A percentile compares a stretch with the other conserved stretches of the same genome.
These are phyloP conservation scores for Fomitopsis schrenkii DNA, from an alignment of 1,284 basidiomycete genomes.

Conservation along the genomic window DNA sequence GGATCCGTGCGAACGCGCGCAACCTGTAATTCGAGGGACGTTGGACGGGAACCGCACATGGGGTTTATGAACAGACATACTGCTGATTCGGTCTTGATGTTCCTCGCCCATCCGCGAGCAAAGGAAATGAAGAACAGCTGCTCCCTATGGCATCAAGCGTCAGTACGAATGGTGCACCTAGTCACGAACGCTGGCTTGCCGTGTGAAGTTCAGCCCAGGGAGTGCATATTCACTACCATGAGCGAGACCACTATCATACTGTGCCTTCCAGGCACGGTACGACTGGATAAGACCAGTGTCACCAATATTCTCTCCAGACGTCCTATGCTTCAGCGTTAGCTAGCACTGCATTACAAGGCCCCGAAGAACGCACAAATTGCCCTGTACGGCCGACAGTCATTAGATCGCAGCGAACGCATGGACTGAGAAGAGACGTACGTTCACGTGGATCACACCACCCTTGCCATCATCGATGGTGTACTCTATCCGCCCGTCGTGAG, in stretches of 20 bases:
- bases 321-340: slow-evolving; percentile 34
- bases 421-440: slow-evolving; percentile 53
- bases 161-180: background rate
- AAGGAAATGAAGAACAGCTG: slow-evolving; percentile 92
- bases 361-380: slow-evolving; percentile 55
- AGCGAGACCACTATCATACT: slow-evolving; percentile 49
- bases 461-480: slow-evolving; percentile 85
- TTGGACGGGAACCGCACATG: slow-evolving; percentile 8
- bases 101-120: slow-evolving; percentile 72
- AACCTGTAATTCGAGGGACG: slow-evolving; percentile 41
- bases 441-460: slow-evolving; percentile 81
- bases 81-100: slow-evolving; percentile 71
- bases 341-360: slow-evolving; percentile 1
- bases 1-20: slow-evolving; percentile 83
- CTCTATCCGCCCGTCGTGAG: slow-evolving; percentile 32
- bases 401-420: background rate
- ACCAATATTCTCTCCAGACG: slow-evolving; percentile 88
- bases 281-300: slow-evolving; percentile 85
- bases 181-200: slow-evolving; percentile 31
- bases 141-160: slow-evolving; percentile 44
- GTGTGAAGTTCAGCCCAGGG: slow-evolving; percentile 81
- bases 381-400: slow-evolving; percentile 36
- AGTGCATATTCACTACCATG: slow-evolving; percentile 69
- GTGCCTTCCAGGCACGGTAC: slow-evolving; percentile 83
- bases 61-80: slow-evolving; percentile 34